Base-by-base conservation (phyloP, 257 asterid genomes). In the Echium plantagineum region DNA sequence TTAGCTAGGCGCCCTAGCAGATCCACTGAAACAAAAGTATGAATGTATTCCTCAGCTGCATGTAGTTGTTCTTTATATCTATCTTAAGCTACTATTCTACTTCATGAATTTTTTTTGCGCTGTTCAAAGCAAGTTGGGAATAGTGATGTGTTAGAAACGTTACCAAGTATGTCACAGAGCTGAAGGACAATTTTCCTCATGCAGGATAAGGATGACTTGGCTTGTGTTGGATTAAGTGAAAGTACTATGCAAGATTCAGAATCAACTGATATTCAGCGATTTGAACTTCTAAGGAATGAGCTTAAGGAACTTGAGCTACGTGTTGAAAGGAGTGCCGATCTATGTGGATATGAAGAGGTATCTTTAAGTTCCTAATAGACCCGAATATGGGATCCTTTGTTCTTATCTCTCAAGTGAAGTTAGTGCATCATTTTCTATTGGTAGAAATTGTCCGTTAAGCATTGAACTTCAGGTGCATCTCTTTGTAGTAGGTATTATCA, bases 231-330 rank as follows among this genome's bases (percentile, higher is more conserved):
- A 72, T 79, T 71, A 64, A 63, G 63, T 58, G 64, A 65, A 57
- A 73, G 69, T 49, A 66, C 72, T 38, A 59, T 52, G 60, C 61
- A 76, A 59, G 86, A 72, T 62, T 63, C 86, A 49, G 90, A 80
- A 65, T 69, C 81, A 38, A 80, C 66, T 73, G 95, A 93, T 77
- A 72, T 86, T 71, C 84, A 78, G 65, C 88, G 95, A 19, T 93
- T 86, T 75, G 97, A 93, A 76, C 69, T 72, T 61, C 71, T 93
- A 63, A 79, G 86, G 72, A 80, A 72, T 70, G 96, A 89, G 70
- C 79, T 93, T 64, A 84, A 89, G 80, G 96, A 85, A 63, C 89
- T 89, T 69, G 96, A 93, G 89, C 74, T 78, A 71, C 89, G 98
- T 61, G 98, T 93, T 67, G 84, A 84, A 68, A 86, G 66, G 72